Evolutionary conservation across 202 grass and related monocot genomes (phyloP), one percentile per base, ranked within the genome.

Genomic region (Panicum virgatum): DNA sequence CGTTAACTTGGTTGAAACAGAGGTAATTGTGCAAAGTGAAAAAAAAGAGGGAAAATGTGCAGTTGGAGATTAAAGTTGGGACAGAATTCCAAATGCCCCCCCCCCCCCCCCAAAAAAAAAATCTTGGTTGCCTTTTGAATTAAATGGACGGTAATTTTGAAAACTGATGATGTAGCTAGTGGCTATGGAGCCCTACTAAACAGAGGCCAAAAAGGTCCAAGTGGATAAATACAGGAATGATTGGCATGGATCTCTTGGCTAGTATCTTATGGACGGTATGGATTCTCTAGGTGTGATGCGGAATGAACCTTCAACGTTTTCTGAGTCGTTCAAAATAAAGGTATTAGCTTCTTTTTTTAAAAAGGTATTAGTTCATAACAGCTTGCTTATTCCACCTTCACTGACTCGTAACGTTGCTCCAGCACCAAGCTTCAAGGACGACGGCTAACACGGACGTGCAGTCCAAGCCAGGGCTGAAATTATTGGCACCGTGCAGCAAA

Each of bases 391-490:
- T 39, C 57, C 44, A 64, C 12, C 9, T 51, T 34, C 53, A 38
- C 20, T 18, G 45, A 39, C 67, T 50, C 22, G 1, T 12, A 9
- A 4, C 9, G 23, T 74, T 54, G 10, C 69, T 65, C 44, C 45
- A 51, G 18, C 27, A 11, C 22, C 69, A 74, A 64, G 46, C 11
- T 83, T 75, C 69, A 65, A 52, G n/a, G n/a, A n/a, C 43, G 44
- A 65, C 16, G n/a, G 11, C 15, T 45, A 30, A 43, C 64, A 44
- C 8, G 48, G 56, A 3, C 48, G 15, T 29, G 52, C 10, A 39
- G 12, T 6, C 38, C 14, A 79, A 71, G 45, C 23, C 29, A 37
- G 6, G 25, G 2, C 5, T 9, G 42, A 64, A 26, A 51, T 6
- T 63, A 52, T 63, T 51, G 32, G 19, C 14, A 23, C 18, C 2